phyloP scores from a whole-genome alignment of 192 early-diverging fungal species.

The Piromyces sp. region DNA sequence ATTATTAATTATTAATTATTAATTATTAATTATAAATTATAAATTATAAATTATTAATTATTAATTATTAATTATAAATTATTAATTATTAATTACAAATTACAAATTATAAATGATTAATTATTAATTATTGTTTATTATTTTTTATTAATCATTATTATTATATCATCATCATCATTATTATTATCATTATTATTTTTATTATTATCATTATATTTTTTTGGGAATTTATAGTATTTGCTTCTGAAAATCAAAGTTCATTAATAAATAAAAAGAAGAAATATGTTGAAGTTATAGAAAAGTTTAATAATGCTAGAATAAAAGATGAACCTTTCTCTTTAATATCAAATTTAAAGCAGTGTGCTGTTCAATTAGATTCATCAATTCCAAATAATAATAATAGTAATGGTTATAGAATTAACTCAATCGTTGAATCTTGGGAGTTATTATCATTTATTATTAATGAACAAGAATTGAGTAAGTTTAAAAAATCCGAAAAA shows the following conservation, averaged over 20 bases:
- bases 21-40: too few relatives aligned
- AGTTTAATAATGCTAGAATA: neutral
- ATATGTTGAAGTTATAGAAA: neutral
- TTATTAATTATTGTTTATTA: too few relatives aligned
- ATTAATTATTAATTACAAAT: too few relatives aligned
- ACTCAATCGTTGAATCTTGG: neutral
- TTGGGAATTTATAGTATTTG: too few relatives aligned
- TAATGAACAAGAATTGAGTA: neutral
- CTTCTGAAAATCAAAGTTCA: neutral
- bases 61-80: too few relatives aligned
- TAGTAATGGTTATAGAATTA: neutral
- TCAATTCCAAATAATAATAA: neutral
- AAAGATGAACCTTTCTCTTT: neutral
- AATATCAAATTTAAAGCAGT: neutral
- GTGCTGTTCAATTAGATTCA: neutral
- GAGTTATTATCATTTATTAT: neutral
- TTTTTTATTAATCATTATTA: too few relatives aligned
- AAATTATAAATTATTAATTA: too few relatives aligned
- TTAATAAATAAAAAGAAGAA: neutral
- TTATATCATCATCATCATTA: too few relatives aligned
- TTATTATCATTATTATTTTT: too few relatives aligned
- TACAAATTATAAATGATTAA: too few relatives aligned
- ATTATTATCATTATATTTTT: too few relatives aligned
- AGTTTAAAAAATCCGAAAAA: neutral
- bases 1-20: too few relatives aligned